Percentiles rank a stretch among this genome's conserved stretches.
phyloP scores from a whole-genome alignment of 1,284 basidiomycete species.

The Spongispora temasekensis region DNA sequence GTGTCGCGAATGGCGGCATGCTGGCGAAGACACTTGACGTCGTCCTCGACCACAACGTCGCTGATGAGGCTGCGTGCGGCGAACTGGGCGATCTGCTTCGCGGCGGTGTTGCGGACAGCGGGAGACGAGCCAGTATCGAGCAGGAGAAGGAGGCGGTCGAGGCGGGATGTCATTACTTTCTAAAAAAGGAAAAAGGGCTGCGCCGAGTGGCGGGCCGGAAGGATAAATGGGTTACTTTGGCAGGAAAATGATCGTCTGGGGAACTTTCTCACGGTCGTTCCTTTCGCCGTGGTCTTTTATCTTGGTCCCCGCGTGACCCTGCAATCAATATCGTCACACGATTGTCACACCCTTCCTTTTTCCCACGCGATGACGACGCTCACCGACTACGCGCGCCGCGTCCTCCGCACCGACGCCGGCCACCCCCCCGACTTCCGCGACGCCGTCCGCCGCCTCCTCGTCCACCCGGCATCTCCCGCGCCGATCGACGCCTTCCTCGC shows the following conservation, averaged over 20 bases:
- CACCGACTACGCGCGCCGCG: constrained; percentile 15
- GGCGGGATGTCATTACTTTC: constrained; percentile 68
- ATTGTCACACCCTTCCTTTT: constrained; percentile 7
- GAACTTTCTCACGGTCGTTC: constrained; percentile 40
- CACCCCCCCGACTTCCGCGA: constrained; percentile 13
- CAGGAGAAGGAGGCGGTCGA: constrained; percentile 89
- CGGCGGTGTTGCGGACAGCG: constrained; percentile 86
- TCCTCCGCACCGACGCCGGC: constrained; percentile 10
- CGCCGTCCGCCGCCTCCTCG: constrained; percentile 12
- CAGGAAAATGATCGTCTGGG: constrained; percentile 43
- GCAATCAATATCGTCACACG: constrained; percentile 27
- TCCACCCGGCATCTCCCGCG: constrained; percentile 2
- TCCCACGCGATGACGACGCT: constrained; percentile 6
- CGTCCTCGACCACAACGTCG: constrained; percentile 79
- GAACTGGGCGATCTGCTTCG: constrained; percentile 89
- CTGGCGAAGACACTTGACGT: constrained; percentile 68
- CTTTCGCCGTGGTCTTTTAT: constrained; percentile 40
- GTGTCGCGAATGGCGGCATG: constrained; percentile 62
- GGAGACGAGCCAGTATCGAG: constrained; percentile 89
- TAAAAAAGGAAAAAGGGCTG: constrained; percentile 39
- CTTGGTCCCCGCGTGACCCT: constrained; percentile 34
- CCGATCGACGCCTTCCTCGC: constrained; percentile 33
- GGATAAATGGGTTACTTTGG: constrained; percentile 41
- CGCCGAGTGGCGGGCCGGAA: constrained; percentile 45
- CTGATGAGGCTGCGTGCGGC: constrained; percentile 80